Evolutionary conservation across 2,329 filamentous ascomycete genomes (phyloP).

Genomic region (Aspergillus versicolor): DNA sequence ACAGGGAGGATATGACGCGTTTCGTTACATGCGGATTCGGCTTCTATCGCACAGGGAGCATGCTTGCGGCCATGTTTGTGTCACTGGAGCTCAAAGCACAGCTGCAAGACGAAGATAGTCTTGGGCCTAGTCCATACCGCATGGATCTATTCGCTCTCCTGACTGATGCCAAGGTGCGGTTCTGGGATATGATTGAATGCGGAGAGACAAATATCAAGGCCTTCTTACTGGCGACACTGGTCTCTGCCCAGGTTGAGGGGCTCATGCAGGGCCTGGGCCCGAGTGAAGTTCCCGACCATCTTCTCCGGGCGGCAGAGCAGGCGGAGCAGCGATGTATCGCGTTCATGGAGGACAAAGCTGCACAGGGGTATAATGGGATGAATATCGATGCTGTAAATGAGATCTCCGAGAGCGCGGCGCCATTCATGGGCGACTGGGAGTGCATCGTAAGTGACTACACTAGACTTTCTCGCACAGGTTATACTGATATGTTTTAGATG

Average conservation of each 20-base stretch:
- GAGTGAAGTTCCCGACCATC: constrained; percentile 32
- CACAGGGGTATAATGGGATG: constrained; percentile 7
- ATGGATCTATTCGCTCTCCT: constrained; percentile 33
- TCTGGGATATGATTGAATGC: constrained; percentile 40
- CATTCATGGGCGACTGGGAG: constrained; percentile 43
- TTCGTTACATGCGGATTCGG: constrained; percentile 41
- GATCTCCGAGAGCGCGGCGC: constrained; percentile 24
- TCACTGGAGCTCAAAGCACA: constrained; percentile 27
- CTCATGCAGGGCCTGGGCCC: constrained; percentile 37
- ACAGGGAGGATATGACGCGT: constrained; percentile 37
- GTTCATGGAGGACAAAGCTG: constrained; percentile 25
- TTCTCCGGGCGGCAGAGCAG: constrained; percentile 42
- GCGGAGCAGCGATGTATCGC: constrained; percentile 25
- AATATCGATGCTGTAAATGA: constrained; percentile 15
- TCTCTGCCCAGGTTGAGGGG: constrained; percentile 46
- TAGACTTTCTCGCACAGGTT: no score
- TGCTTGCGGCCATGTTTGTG: constrained; percentile 24
- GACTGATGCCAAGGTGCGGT: constrained; percentile 44
- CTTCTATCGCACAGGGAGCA: constrained; percentile 16
- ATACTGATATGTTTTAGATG: constrained; percentile 23
- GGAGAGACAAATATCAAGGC: constrained; percentile 60
- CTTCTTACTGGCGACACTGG: constrained; percentile 44
- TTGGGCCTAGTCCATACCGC: constrained; percentile 26
- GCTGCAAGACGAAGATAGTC: constrained; percentile 27
- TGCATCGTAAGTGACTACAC: constrained; percentile 37